Evolutionary conservation across 2,329 filamentous ascomycete species (phyloP), one percentile per base, ranked within the genome.

Genomic region (Penicillium concentricum): DNA sequence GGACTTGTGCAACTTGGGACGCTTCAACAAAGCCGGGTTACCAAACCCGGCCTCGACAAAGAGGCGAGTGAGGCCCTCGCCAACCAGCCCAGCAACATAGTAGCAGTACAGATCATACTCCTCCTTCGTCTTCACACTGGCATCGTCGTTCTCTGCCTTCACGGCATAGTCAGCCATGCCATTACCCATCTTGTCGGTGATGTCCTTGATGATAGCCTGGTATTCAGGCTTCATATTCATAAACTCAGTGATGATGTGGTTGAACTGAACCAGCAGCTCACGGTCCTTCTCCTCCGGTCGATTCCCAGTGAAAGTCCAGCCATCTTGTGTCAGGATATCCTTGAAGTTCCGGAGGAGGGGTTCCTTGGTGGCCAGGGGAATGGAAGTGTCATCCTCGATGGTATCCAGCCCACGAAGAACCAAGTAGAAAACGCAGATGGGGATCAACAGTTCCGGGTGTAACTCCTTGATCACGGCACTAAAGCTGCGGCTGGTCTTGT

Each of bases 381-480:
- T 88, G 5, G 92, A 96, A 87, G 97, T 97, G 76, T 99, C 94
- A 81, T 99, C 94, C 78, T 99, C 94, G 59, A 99, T 90, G n/a
- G 94, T 99, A 76, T 99, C 94, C 49, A 99, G 84, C 45, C 91
- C 94, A 59, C 94, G 90, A 53, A 99, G 83, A 51, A 91, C 85
- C 28, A 99, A 85, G 79, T 99, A 99, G 82, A 99, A 99, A 10
- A 97, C 81, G 54, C 88, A 87, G 44, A 97, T 84, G 24, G 94
- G 92, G 39, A 97, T 85, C 35, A 97, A 85, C 32, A 99, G 86
- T 77, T 99, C 93, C 1, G 92, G 92, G 72, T 97, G 92, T 42
- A 99, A 84, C 78, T 99, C 94, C 77, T 96, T 87, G 63, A 99
- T 99, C 72, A 99, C 94, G 45, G 91, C 83, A 51, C 88, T 82